Conservation (phyloP, 176 grass and related monocot species). For the Hyparrhenia diplandra region DNA sequence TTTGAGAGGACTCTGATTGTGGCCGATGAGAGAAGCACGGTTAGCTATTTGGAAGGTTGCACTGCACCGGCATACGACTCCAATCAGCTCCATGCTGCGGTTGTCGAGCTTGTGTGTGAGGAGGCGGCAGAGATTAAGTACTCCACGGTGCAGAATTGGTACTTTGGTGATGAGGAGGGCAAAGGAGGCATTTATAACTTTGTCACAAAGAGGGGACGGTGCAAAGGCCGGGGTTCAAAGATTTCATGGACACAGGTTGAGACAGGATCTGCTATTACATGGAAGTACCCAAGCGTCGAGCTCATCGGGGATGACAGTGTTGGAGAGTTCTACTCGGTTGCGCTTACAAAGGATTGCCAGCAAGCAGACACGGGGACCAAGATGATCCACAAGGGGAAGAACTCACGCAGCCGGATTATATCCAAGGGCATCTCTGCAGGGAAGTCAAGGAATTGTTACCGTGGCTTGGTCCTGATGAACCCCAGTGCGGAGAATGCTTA, state of each 20-base stretch:
- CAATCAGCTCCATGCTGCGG: slow-evolving; percentile 89
- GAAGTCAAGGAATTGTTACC: slow-evolving; percentile 95
- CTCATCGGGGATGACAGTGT: slow-evolving; percentile 73
- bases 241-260: slow-evolving; percentile 99
- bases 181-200: slow-evolving; percentile 95
- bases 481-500: slow-evolving; percentile 67
- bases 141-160: slow-evolving; percentile 98
- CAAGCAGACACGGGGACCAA: slow-evolving; percentile 96
- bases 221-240: slow-evolving; percentile 62
- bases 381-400: slow-evolving; percentile 95
- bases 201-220: slow-evolving; percentile 88
- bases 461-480: slow-evolving; percentile 82
- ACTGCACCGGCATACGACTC: slow-evolving; percentile 79
- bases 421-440: slow-evolving; percentile 96
- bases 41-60: slow-evolving; percentile 92
- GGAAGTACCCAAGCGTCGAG: slow-evolving; percentile 96
- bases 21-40: slow-evolving; percentile 72
- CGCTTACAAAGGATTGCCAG: slow-evolving; percentile 87
- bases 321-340: slow-evolving; percentile 94
- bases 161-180: slow-evolving; percentile 79
- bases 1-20: slow-evolving; percentile 94
- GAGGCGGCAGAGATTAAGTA: slow-evolving; percentile 90
- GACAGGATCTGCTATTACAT: slow-evolving; percentile 93
- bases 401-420: slow-evolving; percentile 80
- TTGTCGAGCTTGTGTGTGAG: slow-evolving; percentile 87